These are phyloP conservation scores for Metschnikowia shivogae DNA, from an alignment of 805 yeast genomes.

Conservation along the genomic window DNA sequence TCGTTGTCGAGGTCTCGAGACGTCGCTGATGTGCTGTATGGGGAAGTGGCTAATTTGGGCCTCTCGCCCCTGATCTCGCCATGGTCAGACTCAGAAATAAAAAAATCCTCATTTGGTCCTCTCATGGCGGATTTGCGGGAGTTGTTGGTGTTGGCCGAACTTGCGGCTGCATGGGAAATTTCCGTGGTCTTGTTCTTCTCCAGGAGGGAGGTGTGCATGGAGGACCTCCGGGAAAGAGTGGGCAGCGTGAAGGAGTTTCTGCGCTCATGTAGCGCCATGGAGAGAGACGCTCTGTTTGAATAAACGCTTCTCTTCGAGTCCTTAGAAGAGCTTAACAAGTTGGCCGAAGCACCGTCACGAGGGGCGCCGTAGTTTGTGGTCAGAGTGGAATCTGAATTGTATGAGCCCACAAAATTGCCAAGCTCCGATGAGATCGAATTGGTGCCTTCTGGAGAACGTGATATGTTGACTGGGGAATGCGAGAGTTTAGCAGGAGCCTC, in stretches of 20 bases:
- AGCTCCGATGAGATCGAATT: conserved; percentile 29
- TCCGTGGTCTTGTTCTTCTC: neutral
- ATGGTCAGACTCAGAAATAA: neutral
- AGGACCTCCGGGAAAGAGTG: neutral
- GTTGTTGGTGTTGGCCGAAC: conserved; percentile 1
- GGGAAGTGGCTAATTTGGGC: neutral
- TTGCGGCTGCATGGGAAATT: neutral
- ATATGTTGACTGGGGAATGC: neutral
- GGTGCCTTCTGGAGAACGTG: conserved; percentile 10
- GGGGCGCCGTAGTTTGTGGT: conserved; percentile 33
- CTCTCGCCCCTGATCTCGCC: neutral
- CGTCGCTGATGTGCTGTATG: neutral
- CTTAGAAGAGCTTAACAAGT: conserved; percentile 10
- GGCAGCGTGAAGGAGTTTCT: neutral
- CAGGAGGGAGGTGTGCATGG: neutral
- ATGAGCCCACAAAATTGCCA: conserved; percentile 40
- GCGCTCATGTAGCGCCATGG: neutral
- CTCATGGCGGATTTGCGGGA: neutral
- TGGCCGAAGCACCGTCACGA: conserved; percentile 1
- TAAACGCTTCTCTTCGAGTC: conserved; percentile 7
- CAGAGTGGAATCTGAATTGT: conserved; percentile 39
- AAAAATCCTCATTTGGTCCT: conserved; percentile 5
- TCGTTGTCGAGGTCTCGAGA: conserved; percentile 34
- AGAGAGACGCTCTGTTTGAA: neutral
- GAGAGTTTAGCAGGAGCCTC: neutral